Base-by-base conservation (phyloP, 2,329 filamentous ascomycete genomes). In the Leptosphaerulina australis region DNA sequence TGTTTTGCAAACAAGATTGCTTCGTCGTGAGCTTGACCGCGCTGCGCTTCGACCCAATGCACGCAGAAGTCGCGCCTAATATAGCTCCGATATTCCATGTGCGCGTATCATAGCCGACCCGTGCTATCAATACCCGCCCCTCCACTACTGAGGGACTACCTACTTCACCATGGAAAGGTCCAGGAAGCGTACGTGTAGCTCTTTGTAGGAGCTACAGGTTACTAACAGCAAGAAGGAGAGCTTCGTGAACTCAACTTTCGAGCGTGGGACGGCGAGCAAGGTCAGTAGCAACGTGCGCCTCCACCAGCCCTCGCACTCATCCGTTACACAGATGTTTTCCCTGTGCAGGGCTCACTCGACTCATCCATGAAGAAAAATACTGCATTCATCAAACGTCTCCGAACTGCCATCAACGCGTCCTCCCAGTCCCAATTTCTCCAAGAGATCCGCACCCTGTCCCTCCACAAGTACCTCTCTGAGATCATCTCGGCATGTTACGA, bases 341-440 rank as follows among this genome's bases (percentile, higher is more conserved):
- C 84, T 44, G 86, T 94, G 62, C 86, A 84, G 73, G 83, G 83
- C 68, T 88, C 89, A 22, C 87, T 97, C 68, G 93, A 97, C 74
- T 96, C 93, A 43, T 94, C 92, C 41, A 81, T 97, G 73, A 97
- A 96, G 78, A 97, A 97, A 80, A 97, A 97, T 67, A 97, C 93
- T 3, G 91, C 92, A 60, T 97, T 97, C 74, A 97, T 97, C 70
- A 97, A 96, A 76, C 90, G 93, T 67, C 81, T 97, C 47, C 90
- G 93, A 63, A 97, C 93, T 50, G 90, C 91, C 53, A 87, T 97
- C 57, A 92, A 88, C 57, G 78, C 90, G 38, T 81, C 91, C 48
- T 90, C 88, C 46, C 85, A 92, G 45, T 80, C 83, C 60, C 94
- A 91, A 51, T 96, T 97, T 75, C 78, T 96, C 37, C 86, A 93